Base-by-base conservation (phyloP, 306 rosid genomes). In the Canavalia gladiata region DNA sequence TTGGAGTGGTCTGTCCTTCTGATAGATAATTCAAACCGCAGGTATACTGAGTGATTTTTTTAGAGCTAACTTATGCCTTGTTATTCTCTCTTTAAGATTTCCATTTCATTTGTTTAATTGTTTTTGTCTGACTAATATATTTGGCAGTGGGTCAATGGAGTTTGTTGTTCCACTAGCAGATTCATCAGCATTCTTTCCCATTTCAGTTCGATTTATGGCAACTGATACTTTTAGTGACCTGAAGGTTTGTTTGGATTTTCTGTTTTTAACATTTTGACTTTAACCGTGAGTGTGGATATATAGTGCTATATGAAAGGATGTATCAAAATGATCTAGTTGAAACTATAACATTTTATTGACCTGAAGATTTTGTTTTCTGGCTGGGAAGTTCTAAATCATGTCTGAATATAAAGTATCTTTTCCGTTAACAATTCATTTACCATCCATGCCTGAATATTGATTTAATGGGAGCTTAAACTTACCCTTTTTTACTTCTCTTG, bases 1-100 rank as follows among this genome's bases (percentile, higher is more conserved):
- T 89, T 95, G 90, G 96, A 93, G 76, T 95, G 99, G 99, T 90
- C 97, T 58, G 87, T 95, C 80, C 92, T 95, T 76, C 93, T 93
- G 42, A 86, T 93, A 67, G 97, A 95, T 85, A 80, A 93, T 81
- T 91, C 97, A 52, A 95, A 93, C 86, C 94, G 99, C 89, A 93
- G 97, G 99, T 95, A 52, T 68, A 78, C 33, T 74, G 66, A 55
- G 47, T 18, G 54, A 29, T 33, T 49, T 51, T 64, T 42, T 18
- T 4, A 70, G 65, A 57, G 58, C 55, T 81, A 47, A 55, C 47
- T 13, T 50, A 10, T 82, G 41, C 7, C 25, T 3, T 59, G 57
- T 55, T 58, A 45, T 59, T 66, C 6, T 46, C 51, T 46, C 55
- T 55, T 49, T 67, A 18, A 18, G 25, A 18, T 18, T 29, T 29